Conservation (phyloP, 331 rosid genomes). For the Cucumis variabilis region DNA sequence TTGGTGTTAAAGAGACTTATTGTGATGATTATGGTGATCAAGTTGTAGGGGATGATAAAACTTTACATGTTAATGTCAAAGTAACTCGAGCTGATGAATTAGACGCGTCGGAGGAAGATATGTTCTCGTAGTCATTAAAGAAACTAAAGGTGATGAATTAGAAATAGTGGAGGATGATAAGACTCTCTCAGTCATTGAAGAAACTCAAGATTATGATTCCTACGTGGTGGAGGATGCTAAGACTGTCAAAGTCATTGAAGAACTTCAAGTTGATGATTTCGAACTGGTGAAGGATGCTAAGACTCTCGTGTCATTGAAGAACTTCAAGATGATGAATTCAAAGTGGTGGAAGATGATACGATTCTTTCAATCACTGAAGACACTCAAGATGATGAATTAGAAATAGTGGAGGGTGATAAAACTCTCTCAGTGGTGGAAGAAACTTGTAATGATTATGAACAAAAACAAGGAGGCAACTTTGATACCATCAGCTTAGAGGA, state of each 20-base stretch:
- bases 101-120: background rate
- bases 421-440: background rate
- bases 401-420: background rate
- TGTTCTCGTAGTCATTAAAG: background rate
- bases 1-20: background rate
- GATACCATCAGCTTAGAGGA: slow-evolving; percentile 52
- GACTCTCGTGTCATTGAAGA: background rate
- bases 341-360: background rate
- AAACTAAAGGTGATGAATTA: too few relatives aligned
- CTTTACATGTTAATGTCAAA: background rate
- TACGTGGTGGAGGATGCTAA: background rate
- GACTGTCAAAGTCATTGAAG: background rate
- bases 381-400: background rate
- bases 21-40: background rate
- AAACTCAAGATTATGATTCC: background rate
- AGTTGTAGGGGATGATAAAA: background rate
- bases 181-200: background rate
- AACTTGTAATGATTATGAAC: background rate
- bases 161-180: too few relatives aligned
- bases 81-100: background rate
- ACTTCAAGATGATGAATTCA: background rate
- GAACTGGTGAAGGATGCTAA: background rate
- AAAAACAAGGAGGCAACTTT: slow-evolving; percentile 22
- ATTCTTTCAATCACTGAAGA: background rate
- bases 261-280: background rate